Base-by-base conservation (phyloP, 768 basidiomycete species). In the Saitozyma sp. region DNA sequence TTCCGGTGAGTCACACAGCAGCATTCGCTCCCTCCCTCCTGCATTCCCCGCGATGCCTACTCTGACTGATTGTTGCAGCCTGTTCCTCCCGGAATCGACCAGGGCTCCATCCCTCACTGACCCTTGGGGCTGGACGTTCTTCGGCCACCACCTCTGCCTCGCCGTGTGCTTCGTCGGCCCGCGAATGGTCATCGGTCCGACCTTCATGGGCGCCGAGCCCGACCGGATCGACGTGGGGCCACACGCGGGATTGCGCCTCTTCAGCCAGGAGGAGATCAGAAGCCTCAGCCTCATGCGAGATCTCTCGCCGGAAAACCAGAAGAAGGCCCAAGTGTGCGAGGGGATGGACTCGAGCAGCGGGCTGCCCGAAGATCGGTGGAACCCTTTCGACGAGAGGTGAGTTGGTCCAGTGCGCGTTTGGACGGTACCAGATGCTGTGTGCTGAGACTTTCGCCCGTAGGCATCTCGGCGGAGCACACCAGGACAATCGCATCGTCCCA, bases 81-180 rank as follows among this genome's bases (percentile, higher is more conserved):
- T 72, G 16, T 70, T 72, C 46, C 50, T 61, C 14, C 54, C 50
- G 6, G 29, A 58, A 9, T 58, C 61, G 6, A 46, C 49, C 11
- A 45, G 61, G 6, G n/a, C 16, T 8, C 68, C 69, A 5, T 65
- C 58, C 10, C 51, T 62, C 9, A 67, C 64, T 9, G 52, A 39
- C 1, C 70, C 70, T 6, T 74, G 75, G 75, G 75, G 75, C 0
- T 76, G 51, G 41, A 64, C 69, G 10, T 70, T 76, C 56, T 76
- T 74, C 55, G 75, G 75, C 14, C 75, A 76, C 51, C 75, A 76
- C 62, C 67, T 76, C 8, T 76, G 75, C 58, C 57, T 76, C 29
- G 61, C 71, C 41, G 70, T 76, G 54, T 63, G 64, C 40, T 71
- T 76, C 52, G 73, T 72, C 29, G 70, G 73, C 14, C 59, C 56